Base-by-base conservation (phyloP, 148 eudicot genomes). In the Pouteria glomerata region DNA sequence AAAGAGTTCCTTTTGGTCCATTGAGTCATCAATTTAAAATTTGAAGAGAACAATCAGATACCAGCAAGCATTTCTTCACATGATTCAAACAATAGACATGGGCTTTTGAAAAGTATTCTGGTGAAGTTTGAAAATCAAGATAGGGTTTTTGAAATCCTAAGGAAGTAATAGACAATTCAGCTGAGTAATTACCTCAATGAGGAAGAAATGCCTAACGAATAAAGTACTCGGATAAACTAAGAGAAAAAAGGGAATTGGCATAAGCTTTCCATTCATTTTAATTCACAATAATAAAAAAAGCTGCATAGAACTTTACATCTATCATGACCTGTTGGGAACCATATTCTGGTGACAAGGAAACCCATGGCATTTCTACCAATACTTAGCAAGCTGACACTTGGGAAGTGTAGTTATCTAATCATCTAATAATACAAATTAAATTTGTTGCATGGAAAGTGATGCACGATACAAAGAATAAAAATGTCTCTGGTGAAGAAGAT, bases 91-190 rank as follows among this genome's bases (percentile, higher is more conserved):
- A 62, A 11, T n/a, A 55, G 14, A 18, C 16, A 68, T 15, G 24
- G 30, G 48, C 48, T 23, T 4, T 68, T 52, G n/a, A n/a, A 55
- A 33, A 33, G 11, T 48, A 27, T 58, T 10, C 14, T 27, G 66
- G 11, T 39, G 14, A 30, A 5, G 5, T 58, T 44, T 58, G 34
- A 2, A 44, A 37, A 67, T 53, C 6, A 35, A 61, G 44, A 24
- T n/a, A 60, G 72, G 71, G 74, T 71, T 76, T 76, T 79, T n/a
- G 15, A 23, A 31, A n/a, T 2, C 50, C 21, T 13, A 6, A 12
- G 51, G 10, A 68, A 2, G 5, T 29, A 21, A 4, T 12, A 31
- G 24, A 1, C 3, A 35, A 14, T n/a, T 35, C 7, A 55, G 4
- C 24, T 41, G 27, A 50, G 31, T 30, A 12, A 10, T n/a, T 52